Base-by-base conservation (phyloP, 2,329 filamentous ascomycete genomes). In the Hypocreales sp. region DNA sequence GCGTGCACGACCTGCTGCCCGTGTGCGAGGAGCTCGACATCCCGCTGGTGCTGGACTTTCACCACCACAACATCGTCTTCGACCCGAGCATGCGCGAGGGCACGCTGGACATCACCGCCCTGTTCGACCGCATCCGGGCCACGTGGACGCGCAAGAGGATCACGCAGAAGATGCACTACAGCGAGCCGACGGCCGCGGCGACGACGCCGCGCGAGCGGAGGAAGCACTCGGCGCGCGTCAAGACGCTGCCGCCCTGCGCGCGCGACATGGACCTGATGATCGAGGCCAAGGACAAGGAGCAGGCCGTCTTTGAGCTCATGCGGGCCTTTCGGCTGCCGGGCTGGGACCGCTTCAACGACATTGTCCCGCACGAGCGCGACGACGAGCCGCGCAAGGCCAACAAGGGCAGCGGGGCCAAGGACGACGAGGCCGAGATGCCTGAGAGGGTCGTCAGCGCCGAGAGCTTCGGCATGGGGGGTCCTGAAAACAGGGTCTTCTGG, bases 201-300 rank as follows among this genome's bases (percentile, higher is more conserved):
- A 67, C 92, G 22, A 92, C 84, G 1, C 67, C 67, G 0, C 67
- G 72, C 1, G 78, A 92, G 38, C 64, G 86, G 16, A 68, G 87
- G 32, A 94, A 92, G 51, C 87, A 95, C 45, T 83, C 74, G 20
- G 66, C 82, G 0, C 69, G 87, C 7, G 83, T 92, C 2, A 64
- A 65, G 37, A 79, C 74, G 1, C 53, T 95, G 1, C 87, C 87
- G 1, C 86, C 87, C 0, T 94, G 87, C 41, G 64, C 74, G 4
- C 58, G 70, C 1, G 74, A 79, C 18, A 90, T 92, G 78, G 87
- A 94, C 45, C 61, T 95, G n/a, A 95, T 95, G 87, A 94, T 95
- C 33, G 87, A 95, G 55, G 87, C 87, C 25, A 95, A 95, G 49
- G 87, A 94, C 46, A 95, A 95, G 52, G 87, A 95, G 48, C 87